phyloP scores from a whole-genome alignment of 1,284 basidiomycete species.

The Cryptococcus sp. region DNA sequence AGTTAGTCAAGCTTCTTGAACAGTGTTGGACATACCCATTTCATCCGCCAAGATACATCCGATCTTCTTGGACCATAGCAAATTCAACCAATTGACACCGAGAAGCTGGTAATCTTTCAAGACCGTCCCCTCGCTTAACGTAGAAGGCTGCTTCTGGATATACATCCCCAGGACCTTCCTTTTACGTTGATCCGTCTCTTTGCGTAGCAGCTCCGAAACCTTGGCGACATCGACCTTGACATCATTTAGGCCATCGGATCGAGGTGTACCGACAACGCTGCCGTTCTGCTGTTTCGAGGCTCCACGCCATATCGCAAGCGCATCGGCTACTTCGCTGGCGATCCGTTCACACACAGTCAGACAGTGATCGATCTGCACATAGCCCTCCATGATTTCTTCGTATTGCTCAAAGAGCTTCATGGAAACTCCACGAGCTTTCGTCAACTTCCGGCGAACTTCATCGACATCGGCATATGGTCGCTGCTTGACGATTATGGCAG shows the following conservation, averaged over 20 bases:
- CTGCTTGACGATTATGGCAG: constrained; percentile 68
- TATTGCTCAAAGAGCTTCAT: constrained; percentile 87
- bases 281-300: constrained; percentile 30
- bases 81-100: constrained; percentile 95
- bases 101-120: constrained; percentile 96
- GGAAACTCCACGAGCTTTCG: constrained; percentile 88
- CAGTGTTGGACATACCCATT: constrained; percentile 66
- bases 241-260: constrained; percentile 43
- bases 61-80: constrained; percentile 73
- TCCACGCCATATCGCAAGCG: constrained; percentile 73
- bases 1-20: not conserved
- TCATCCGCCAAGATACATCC: constrained; percentile 98
- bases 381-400: constrained; percentile 80
- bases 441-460: constrained; percentile 72
- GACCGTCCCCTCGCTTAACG: constrained; percentile 64
- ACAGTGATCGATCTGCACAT: constrained; percentile 83
- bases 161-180: constrained; percentile 49
- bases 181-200: constrained; percentile 34
- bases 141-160: constrained; percentile 69
- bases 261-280: constrained; percentile 40
- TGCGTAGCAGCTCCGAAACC: constrained; percentile 39
- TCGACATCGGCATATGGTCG: constrained; percentile 77
- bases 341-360: constrained; percentile 83
- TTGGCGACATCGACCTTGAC: constrained; percentile 45
- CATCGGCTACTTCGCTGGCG: constrained; percentile 57